A percentile compares a stretch with the other conserved stretches of the same genome.
Evolutionary conservation across 2,329 filamentous ascomycete genomes (phyloP).

Genomic region (Xenoacremonium recifei): DNA sequence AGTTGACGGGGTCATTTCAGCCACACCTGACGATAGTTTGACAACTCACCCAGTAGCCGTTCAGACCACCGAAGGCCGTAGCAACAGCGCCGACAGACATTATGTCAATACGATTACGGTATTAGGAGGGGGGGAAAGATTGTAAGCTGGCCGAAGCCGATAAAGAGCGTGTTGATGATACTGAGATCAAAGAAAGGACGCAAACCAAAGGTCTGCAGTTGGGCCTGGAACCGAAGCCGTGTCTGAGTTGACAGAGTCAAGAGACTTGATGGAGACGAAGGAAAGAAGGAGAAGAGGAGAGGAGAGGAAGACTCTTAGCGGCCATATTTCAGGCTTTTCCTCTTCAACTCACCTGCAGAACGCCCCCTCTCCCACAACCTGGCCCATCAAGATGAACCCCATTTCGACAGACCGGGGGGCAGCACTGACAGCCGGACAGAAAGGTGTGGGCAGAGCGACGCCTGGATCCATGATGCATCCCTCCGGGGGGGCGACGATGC

Average conservation of each 20-base stretch:
- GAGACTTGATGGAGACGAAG: slow-evolving; percentile 18
- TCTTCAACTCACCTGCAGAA: not conserved
- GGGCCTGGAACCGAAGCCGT: slow-evolving; percentile 29
- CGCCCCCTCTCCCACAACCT: slow-evolving; percentile 5
- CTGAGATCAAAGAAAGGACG: slow-evolving; percentile 38
- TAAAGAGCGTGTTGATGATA: slow-evolving; percentile 31
- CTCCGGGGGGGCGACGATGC: not conserved
- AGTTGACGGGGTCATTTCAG: slow-evolving; percentile 5
- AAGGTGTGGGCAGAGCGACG: too few species aligned
- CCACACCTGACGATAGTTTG: not conserved
- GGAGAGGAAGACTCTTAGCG: slow-evolving; percentile 6
- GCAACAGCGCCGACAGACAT: slow-evolving; percentile 22
- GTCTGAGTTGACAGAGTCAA: slow-evolving; percentile 25
- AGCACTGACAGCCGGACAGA: too few species aligned
- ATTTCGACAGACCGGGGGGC: too few species aligned
- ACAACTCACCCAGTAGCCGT: slow-evolving; percentile 39
- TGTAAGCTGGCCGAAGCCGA: slow-evolving; percentile 34
- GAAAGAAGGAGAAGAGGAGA: slow-evolving; percentile 32
- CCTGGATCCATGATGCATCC: not conserved
- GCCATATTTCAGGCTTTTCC: slow-evolving; percentile 6
- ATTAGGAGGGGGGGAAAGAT: slow-evolving; percentile 27
- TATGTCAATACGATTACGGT: slow-evolving; percentile 13
- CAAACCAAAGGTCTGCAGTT: slow-evolving; percentile 36
- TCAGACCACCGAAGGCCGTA: slow-evolving; percentile 30
- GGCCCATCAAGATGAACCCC: too few species aligned